These are phyloP conservation scores for Stygiomarasmius scandens DNA, from an alignment of 1,284 basidiomycete species.

Conservation along the genomic window DNA sequence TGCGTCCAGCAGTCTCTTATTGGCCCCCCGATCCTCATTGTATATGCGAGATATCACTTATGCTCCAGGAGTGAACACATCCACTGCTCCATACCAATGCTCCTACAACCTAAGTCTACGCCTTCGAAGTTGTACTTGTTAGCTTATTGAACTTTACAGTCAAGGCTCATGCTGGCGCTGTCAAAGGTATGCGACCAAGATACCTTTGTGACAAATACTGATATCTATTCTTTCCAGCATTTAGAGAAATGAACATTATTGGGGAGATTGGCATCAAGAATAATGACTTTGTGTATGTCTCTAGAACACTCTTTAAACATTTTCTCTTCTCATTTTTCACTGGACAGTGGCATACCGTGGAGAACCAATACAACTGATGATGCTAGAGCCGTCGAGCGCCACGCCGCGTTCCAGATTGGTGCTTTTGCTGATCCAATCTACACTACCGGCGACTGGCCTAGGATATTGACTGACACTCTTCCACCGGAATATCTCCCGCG, in stretches of 20 bases:
- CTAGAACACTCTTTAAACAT: background rate
- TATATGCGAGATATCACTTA: slow-evolving; percentile 46
- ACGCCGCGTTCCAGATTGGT: slow-evolving; percentile 48
- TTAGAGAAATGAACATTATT: slow-evolving; percentile 45
- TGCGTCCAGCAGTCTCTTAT: slow-evolving; percentile 22
- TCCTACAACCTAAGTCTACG: slow-evolving; percentile 43
- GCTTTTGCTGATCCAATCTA: slow-evolving; percentile 48
- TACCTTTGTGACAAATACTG: too few species aligned
- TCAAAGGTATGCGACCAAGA: slow-evolving; percentile 44
- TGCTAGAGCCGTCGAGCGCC: slow-evolving; percentile 44
- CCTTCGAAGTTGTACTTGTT: background rate
- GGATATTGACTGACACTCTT: slow-evolving; percentile 46
- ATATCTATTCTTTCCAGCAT: slow-evolving; percentile 29
- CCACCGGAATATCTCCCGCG: slow-evolving; percentile 45
- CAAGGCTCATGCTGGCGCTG: slow-evolving; percentile 48
- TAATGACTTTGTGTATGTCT: slow-evolving; percentile 47
- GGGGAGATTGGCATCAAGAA: slow-evolving; percentile 54
- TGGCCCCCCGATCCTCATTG: background rate
- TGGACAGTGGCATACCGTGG: slow-evolving; percentile 46
- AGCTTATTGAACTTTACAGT: slow-evolving; percentile 29
- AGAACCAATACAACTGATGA: slow-evolving; percentile 46
- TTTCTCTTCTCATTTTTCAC: background rate
- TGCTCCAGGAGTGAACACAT: slow-evolving; percentile 40
- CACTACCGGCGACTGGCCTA: slow-evolving; percentile 50
- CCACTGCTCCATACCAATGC: slow-evolving; percentile 46